Conservation (phyloP, 2,329 filamentous ascomycete genomes). For the Akanthomyces uredinophilus region DNA sequence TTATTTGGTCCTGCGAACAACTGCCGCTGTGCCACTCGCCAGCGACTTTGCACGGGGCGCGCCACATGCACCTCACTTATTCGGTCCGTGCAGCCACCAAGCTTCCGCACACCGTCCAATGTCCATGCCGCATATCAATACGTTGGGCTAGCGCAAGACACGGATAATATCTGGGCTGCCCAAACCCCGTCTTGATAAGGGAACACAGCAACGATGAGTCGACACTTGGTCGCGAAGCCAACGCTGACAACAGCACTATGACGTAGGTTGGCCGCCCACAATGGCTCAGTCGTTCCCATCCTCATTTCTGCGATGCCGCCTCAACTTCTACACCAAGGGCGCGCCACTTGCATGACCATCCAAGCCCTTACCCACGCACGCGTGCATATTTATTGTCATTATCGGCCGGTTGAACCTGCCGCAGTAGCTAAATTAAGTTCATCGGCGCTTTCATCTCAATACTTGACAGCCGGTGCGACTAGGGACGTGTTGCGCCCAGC, state of each 20-base stretch:
- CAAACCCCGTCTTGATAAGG: too few relatives aligned
- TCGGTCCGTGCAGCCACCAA: background rate
- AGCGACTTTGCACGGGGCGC: constrained; percentile 1
- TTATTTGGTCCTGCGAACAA: too few relatives aligned
- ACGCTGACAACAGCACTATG: background rate
- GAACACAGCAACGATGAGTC: background rate
- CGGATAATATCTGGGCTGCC: too few relatives aligned
- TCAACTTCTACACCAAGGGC: background rate
- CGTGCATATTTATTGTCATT: background rate
- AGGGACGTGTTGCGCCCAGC: background rate
- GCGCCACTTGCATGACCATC: background rate
- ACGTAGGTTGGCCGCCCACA: background rate
- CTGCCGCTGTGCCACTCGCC: background rate
- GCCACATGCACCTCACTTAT: background rate
- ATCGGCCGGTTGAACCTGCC: background rate
- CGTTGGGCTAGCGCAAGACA: background rate
- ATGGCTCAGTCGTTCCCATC: background rate
- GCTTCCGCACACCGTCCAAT: background rate
- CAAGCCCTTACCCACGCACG: background rate
- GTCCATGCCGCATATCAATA: background rate
- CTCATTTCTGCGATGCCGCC: background rate
- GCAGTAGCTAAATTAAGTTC: background rate
- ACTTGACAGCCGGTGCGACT: background rate
- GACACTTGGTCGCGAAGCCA: background rate
- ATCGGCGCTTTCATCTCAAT: background rate